These are phyloP conservation scores for Fusarium sp. DNA, from an alignment of 2,329 filamentous ascomycete genomes.

Conservation along the genomic window DNA sequence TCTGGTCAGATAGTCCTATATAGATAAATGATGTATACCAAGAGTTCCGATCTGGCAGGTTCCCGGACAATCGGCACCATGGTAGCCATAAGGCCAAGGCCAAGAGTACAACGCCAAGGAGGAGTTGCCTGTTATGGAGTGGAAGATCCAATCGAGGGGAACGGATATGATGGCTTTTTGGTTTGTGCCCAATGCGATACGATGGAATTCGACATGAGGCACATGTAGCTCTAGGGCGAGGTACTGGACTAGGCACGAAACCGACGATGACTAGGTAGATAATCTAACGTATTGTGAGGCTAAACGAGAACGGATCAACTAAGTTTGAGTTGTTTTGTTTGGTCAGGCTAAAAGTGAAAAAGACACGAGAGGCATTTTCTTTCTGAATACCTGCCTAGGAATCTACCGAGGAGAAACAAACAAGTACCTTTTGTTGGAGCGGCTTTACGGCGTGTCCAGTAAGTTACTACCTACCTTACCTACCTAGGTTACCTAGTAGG, in stretches of 20 bases:
- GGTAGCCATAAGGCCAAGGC: background rate
- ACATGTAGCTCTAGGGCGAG: conserved; percentile 23
- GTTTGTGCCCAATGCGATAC: background rate
- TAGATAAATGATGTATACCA: background rate
- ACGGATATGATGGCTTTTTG: conserved; percentile 19
- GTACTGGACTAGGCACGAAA: background rate
- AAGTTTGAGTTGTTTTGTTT: background rate
- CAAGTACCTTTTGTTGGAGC: conserved; percentile 3
- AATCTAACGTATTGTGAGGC: conserved; percentile 15
- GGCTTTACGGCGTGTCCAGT: background rate
- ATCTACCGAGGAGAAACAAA: background rate
- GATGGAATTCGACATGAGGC: conserved; percentile 25
- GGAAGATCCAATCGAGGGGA: conserved; percentile 9
- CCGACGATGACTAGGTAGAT: background rate
- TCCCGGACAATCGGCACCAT: conserved; percentile 36
- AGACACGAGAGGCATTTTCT: conserved; percentile 14
- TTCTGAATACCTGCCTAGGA: background rate
- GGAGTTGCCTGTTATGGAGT: conserved; percentile 31
- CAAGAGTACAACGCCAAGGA: conserved; percentile 13
- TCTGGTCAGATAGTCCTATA: background rate
- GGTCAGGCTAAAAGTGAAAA: conserved; percentile 15
- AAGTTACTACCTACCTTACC: no score
- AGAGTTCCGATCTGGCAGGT: conserved; percentile 35
- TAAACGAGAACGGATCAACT: conserved; percentile 18
- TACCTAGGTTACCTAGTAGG: no score